Evolutionary conservation across 148 eudicot species (phyloP).

Genomic region (Polygonum maritimum): DNA sequence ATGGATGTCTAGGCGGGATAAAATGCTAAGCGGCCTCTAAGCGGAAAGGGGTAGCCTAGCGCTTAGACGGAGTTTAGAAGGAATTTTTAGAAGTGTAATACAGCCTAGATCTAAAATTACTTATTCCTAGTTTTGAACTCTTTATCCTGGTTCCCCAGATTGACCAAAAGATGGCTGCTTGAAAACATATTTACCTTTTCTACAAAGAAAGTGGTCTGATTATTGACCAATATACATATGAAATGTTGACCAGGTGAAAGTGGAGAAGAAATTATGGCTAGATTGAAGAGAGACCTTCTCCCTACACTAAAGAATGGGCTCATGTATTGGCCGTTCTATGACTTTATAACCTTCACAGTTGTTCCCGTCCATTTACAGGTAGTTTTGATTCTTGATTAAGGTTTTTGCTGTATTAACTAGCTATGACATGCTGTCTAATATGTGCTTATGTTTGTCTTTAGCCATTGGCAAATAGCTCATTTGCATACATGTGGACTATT

Average conservation of each 20-base stretch:
- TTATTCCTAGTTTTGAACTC: too few relatives aligned
- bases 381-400: slow-evolving; percentile 2
- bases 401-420: not conserved
- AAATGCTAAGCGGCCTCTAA: too few relatives aligned
- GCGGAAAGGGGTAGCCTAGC: too few relatives aligned
- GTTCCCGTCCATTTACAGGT: slow-evolving; percentile 88
- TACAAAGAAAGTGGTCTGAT: too few relatives aligned
- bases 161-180: too few relatives aligned
- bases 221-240: not conserved
- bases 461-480: slow-evolving; percentile 67
- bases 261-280: slow-evolving; percentile 44
- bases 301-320: slow-evolving; percentile 61
- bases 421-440: not conserved
- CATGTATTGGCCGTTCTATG: slow-evolving; percentile 85
- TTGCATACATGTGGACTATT: slow-evolving; percentile 70
- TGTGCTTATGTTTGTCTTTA: slow-evolving; percentile 21
- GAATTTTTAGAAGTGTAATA: too few relatives aligned
- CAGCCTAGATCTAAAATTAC: too few relatives aligned
- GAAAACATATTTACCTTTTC: too few relatives aligned
- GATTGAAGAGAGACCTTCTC: slow-evolving; percentile 73
- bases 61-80: too few relatives aligned
- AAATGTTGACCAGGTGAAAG: slow-evolving; percentile 47
- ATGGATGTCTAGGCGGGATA: too few relatives aligned
- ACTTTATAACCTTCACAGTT: slow-evolving; percentile 64
- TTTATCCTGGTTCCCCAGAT: too few relatives aligned